These are phyloP conservation scores for Fonsecaea multimorphosa DNA, from an alignment of 2,329 filamentous ascomycete species.

Conservation along the genomic window DNA sequence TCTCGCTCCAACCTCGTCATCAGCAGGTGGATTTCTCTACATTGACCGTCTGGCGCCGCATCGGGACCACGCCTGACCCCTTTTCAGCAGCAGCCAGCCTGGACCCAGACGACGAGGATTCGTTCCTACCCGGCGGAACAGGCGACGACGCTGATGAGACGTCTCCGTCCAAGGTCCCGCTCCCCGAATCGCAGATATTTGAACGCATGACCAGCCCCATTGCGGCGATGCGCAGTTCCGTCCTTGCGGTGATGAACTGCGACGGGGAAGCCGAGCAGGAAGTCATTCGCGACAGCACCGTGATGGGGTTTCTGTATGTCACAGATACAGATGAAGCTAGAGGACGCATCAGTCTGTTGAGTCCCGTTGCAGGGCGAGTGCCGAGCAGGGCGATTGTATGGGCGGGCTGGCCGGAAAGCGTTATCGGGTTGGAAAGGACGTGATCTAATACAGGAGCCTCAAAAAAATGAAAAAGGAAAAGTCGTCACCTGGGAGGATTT, in stretches of 20 bases:
- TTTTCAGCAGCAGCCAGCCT: constrained; percentile 13
- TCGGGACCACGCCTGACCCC: constrained; percentile 40
- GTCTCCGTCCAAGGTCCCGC: constrained; percentile 33
- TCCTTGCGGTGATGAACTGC: constrained; percentile 84
- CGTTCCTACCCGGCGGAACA: constrained; percentile 38
- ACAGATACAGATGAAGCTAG: constrained; percentile 87
- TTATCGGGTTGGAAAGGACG: constrained; percentile 73
- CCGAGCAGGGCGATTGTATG: constrained; percentile 80
- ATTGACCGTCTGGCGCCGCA: constrained; percentile 73
- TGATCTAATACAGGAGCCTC: neutral
- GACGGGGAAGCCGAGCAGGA: constrained; percentile 70
- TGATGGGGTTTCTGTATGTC: constrained; percentile 93
- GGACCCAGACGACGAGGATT: constrained; percentile 46
- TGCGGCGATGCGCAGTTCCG: constrained; percentile 72
- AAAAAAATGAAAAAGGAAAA: neutral
- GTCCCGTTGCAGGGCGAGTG: constrained; percentile 81
- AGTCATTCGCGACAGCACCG: constrained; percentile 74
- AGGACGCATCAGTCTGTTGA: constrained; percentile 78
- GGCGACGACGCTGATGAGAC: constrained; percentile 47
- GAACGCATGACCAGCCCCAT: constrained; percentile 43
- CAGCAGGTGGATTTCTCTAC: constrained; percentile 80
- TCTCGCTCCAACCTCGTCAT: constrained; percentile 83
- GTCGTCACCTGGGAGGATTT: neutral
- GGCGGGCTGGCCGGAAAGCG: constrained; percentile 85
- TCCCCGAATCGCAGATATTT: constrained; percentile 39